Conservation (phyloP, 116 monocot species). For the Cymodocea nodosa region DNA sequence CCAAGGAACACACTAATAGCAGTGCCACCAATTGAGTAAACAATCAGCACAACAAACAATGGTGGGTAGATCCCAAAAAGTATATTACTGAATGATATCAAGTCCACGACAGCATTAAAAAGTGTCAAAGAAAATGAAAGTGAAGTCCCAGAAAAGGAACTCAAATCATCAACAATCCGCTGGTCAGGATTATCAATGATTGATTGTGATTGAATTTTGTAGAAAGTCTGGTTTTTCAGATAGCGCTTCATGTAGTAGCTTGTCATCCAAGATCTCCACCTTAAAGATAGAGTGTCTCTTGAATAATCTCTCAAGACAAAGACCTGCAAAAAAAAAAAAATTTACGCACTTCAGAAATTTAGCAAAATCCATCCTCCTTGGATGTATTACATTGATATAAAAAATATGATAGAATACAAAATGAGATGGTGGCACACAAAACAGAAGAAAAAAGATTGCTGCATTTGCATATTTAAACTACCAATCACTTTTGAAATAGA, state of each 20-base stretch:
- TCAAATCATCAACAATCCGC: slow-evolving; percentile 92
- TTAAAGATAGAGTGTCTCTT: slow-evolving; percentile 84
- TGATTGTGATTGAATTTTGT: slow-evolving; percentile 96
- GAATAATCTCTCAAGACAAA: slow-evolving; percentile 96
- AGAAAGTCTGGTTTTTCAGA: slow-evolving; percentile 77
- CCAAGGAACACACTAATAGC: slow-evolving; percentile 87
- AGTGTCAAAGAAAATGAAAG: slow-evolving; percentile 87
- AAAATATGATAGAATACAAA: too few relatives aligned
- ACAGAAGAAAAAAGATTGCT: too few relatives aligned
- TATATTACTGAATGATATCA: slow-evolving; percentile 97
- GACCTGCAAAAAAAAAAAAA: slow-evolving; percentile 42
- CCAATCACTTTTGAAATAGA: too few relatives aligned
- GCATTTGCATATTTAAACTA: too few relatives aligned
- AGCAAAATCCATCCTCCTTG: too few relatives aligned
- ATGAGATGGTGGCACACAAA: too few relatives aligned
- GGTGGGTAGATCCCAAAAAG: slow-evolving; percentile 95
- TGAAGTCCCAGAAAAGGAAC: slow-evolving; percentile 87
- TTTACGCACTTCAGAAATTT: background rate
- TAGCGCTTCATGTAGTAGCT: slow-evolving; percentile 93
- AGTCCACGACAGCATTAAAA: slow-evolving; percentile 85
- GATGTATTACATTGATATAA: too few relatives aligned
- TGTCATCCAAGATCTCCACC: slow-evolving; percentile 99
- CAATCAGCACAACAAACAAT: slow-evolving; percentile 83
- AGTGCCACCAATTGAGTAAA: slow-evolving; percentile 92
- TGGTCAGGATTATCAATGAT: slow-evolving; percentile 98